Conservation (phyloP, 2,329 filamentous ascomycete genomes). For the Trichoderma sp. region DNA sequence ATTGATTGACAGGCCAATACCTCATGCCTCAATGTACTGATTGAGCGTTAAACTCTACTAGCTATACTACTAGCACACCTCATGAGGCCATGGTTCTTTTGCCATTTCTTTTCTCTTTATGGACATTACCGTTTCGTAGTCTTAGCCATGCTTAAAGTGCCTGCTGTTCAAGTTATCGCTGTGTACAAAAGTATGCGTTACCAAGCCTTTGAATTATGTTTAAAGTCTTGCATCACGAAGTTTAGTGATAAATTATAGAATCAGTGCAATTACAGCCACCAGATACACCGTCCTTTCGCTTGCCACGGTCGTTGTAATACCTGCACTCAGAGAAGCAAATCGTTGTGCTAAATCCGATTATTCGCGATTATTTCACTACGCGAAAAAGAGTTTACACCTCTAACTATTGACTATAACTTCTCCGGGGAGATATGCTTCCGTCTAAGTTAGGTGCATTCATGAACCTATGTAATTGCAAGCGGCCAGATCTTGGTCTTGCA, state of each 20-base stretch:
- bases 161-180: background rate
- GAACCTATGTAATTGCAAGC: background rate
- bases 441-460: background rate
- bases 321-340: background rate
- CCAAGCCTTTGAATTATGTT: too few species aligned
- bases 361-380: too few species aligned
- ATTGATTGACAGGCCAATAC: background rate
- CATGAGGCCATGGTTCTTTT: background rate
- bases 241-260: too few species aligned
- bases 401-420: background rate
- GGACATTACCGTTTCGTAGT: background rate
- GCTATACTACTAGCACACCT: background rate
- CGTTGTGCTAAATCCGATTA: too few species aligned
- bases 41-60: too few species aligned
- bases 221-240: too few species aligned
- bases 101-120: background rate
- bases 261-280: too few species aligned
- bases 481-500: background rate
- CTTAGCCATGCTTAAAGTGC: background rate
- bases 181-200: background rate
- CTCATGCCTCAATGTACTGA: background rate
- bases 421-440: background rate
- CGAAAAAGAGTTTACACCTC: background rate
- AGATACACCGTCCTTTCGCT: background rate
- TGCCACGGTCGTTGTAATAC: background rate